These are phyloP conservation scores for Osmozyma mogii DNA, from an alignment of 805 yeast species.

Conservation along the genomic window DNA sequence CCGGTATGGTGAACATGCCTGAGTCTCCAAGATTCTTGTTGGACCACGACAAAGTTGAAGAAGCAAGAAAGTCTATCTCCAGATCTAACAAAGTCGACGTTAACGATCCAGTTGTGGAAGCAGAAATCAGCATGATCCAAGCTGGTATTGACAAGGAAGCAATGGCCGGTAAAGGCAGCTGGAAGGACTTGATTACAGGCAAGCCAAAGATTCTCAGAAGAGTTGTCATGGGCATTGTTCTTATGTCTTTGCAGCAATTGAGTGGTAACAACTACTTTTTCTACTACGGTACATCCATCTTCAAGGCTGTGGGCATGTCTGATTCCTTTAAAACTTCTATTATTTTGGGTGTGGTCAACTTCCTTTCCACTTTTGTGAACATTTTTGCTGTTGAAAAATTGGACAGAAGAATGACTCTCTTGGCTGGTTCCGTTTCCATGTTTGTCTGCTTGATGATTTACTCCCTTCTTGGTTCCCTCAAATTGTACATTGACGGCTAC, in stretches of 20 bases:
- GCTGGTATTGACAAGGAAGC: not conserved
- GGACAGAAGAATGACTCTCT: constrained; percentile 46
- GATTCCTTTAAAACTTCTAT: constrained; percentile 53
- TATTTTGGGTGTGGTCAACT: constrained; percentile 47
- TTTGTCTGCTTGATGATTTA: constrained; percentile 49
- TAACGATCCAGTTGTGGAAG: not conserved
- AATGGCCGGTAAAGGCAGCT: not conserved
- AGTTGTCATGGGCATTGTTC: not conserved
- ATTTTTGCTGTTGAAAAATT: constrained; percentile 40
- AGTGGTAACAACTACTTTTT: constrained; percentile 57
- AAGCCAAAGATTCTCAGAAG: constrained; percentile 1
- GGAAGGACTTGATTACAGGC: not conserved
- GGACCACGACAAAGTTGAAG: not conserved
- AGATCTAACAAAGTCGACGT: not conserved
- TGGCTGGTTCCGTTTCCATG: constrained; percentile 48
- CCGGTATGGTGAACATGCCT: not conserved
- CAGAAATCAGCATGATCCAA: not conserved
- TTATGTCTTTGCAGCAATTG: constrained; percentile 39
- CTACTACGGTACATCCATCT: constrained; percentile 54
- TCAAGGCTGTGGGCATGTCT: constrained; percentile 41
- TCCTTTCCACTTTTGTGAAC: constrained; percentile 46
- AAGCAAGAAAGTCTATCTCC: not conserved
- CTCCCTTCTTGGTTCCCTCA: constrained; percentile 51
- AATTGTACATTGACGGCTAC: constrained; percentile 33
- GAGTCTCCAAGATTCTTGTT: not conserved